Conservation (phyloP, 2,329 filamentous ascomycete species). For the Bipolaris sorokiniana region DNA sequence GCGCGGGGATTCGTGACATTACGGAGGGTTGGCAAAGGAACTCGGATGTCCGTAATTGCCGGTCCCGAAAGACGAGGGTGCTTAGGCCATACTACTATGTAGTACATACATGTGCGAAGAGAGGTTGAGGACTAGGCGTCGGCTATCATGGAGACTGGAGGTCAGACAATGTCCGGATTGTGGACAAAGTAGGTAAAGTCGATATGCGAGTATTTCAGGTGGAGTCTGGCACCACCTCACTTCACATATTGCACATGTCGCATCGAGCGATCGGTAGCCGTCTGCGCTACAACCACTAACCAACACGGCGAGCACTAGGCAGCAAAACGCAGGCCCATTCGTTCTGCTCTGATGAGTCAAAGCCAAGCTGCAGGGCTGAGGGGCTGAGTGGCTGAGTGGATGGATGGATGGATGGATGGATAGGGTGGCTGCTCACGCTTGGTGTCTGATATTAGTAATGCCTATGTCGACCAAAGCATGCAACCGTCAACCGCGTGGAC, state of each 20-base stretch:
- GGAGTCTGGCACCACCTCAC: background rate
- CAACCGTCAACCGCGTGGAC: background rate
- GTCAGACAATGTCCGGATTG: constrained; percentile 5
- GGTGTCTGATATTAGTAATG: constrained; percentile 12
- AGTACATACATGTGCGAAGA: background rate
- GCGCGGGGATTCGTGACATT: background rate
- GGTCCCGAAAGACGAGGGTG: background rate
- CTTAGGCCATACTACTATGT: too few species aligned
- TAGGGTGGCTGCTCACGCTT: constrained; percentile 7
- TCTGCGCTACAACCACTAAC: background rate
- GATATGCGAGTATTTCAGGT: background rate
- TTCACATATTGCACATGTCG: background rate
- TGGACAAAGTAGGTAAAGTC: constrained; percentile 5
- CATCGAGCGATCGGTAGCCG: constrained; percentile 6
- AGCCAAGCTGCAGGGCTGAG: constrained; percentile 8
- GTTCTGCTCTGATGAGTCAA: constrained; percentile 23
- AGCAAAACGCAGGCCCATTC: constrained; percentile 4
- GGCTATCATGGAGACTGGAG: background rate
- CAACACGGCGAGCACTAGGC: constrained; percentile 2
- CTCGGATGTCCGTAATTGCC: background rate
- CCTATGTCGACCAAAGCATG: background rate
- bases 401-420: background rate
- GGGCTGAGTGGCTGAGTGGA: background rate
- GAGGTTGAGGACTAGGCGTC: constrained; percentile 4
- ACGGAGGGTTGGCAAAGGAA: constrained; percentile 1